A percentile compares a stretch with the other conserved stretches of the same genome.
phyloP scores from a whole-genome alignment of 495 filamentous ascomycete genomes.

The Aspergillus baeticus region DNA sequence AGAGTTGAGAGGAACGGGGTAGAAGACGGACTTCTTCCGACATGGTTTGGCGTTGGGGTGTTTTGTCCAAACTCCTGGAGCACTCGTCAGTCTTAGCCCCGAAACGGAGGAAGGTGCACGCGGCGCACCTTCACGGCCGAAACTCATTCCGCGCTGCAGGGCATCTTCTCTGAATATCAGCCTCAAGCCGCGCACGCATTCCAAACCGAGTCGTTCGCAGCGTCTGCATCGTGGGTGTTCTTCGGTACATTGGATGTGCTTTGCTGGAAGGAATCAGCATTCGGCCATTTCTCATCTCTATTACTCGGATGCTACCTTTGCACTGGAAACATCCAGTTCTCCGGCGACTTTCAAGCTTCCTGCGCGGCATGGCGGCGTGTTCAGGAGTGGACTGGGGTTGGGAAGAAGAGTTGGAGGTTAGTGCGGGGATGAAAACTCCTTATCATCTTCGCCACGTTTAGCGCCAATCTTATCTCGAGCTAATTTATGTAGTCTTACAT shows the following conservation, averaged over 20 bases:
- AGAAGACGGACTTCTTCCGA: slow-evolving; percentile 2
- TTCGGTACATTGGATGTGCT: slow-evolving; percentile 23
- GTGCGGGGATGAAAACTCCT: not conserved
- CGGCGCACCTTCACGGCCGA: slow-evolving; percentile 19
- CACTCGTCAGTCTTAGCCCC: not conserved
- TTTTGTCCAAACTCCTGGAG: not conserved
- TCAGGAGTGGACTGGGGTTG: not conserved
- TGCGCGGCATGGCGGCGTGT: not conserved
- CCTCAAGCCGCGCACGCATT: slow-evolving; percentile 16
- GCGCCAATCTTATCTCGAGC: not conserved
- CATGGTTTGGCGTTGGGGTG: not conserved
- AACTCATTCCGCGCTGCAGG: slow-evolving; percentile 18
- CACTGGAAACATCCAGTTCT: slow-evolving; percentile 21
- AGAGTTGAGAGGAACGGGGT: slow-evolving; percentile 9
- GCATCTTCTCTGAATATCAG: slow-evolving; percentile 23
- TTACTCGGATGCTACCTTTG: slow-evolving; percentile 12
- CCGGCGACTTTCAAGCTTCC: slow-evolving; percentile 18
- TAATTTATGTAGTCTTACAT: not conserved
- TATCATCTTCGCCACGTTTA: not conserved
- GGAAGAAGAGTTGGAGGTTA: not conserved
- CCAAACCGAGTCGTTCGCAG: slow-evolving; percentile 12
- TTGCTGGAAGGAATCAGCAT: not conserved
- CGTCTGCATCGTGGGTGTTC: slow-evolving; percentile 17
- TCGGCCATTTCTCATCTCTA: not conserved
- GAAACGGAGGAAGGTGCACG: not conserved